Evolutionary conservation across 2,329 filamentous ascomycete species (phyloP), one percentile per base, ranked within the genome.

Genomic region (Aquanectria penicillioides): DNA sequence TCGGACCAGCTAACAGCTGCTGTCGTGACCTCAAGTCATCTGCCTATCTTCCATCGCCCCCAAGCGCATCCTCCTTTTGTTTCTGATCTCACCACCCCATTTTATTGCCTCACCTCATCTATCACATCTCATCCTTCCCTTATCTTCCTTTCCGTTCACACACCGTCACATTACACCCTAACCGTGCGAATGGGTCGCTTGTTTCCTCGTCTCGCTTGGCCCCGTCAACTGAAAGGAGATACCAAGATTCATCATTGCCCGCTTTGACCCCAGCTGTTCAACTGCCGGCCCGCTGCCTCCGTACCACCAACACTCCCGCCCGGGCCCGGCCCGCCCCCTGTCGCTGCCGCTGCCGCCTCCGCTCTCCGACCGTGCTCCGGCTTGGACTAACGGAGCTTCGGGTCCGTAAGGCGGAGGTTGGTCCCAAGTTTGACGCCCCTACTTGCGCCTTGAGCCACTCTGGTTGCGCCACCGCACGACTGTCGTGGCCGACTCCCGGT

Each of bases 341-440:
- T 58, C 55, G 23, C 15, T 44, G 33, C 55, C 55, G 36, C 55
- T 41, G 33, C 55, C 55, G 36, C 55, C 48, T 52, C 55, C 55
- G 55, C 55, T 52, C 55, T 48, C 41, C 48, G 55, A 41, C 41
- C 34, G 55, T 44, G 50, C 40, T 18, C 50, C 50, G 50, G 40
- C 31, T 31, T 46, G 50, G 41, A 28, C 41, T 47, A 54, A 54
- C 50, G 40, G 50, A 41, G 34, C 55, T 53, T 58, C 55, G 55
- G 55, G 34, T 48, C 55, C 43, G 33, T 54, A 51, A 48, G 34
- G 41, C 34, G 48, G 48, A 58, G 55, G 48, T 43, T 43, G 55
- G 55, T 58, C 47, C 34, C 41, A 58, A 52, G 43, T 28, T 48
- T 58, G 41, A 47, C 47, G 47, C 47, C 38, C 40, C 34, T 26